Base-by-base conservation (phyloP, 2,329 filamentous ascomycete species). In the Fusarium liriodendri region DNA sequence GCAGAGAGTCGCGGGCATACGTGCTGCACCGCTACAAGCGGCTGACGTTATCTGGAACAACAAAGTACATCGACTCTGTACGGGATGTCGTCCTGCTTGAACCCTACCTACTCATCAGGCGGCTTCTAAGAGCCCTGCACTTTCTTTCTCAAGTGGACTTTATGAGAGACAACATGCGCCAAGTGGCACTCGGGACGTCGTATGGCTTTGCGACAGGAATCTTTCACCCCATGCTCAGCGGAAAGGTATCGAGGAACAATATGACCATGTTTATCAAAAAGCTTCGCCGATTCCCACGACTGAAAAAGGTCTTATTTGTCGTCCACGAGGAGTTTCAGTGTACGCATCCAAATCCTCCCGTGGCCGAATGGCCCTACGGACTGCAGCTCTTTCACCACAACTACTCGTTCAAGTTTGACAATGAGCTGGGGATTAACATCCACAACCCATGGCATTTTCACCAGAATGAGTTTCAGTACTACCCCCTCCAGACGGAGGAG, bases 121-220 rank as follows among this genome's bases (percentile, higher is more conserved):
- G 65, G 27, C 54, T 74, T 16, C 52, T 75, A 18, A 76, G 75
- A 20, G 66, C 55, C 13, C 60, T 76, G n/a, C 65, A 69, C 29
- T 70, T 67, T 35, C 69, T 75, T 47, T 62, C 71, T 6, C 61
- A 74, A 37, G 68, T 78, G 58, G 57, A 68, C 10, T 63, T 54
- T n/a, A 50, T 77, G 50, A 68, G 58, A 47, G 68, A 71, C 25
- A 42, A 66, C 13, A 66, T 77, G 40, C 64, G 62, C 61, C 71
- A 70, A 61, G 65, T 77, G 62, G 76, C 69, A 13, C 62, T 76
- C 16, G 69, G 74, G 29, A 74, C 67, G 32, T 77, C 73, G 5
- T 76, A 77, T 57, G 74, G 69, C 5, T 77, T 76, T 40, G 67
- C 37, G 35, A 75, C 59, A 58, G 76, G 76, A 20, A 78, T 77